These are phyloP conservation scores for Dimocarpus longan DNA, from an alignment of 345 rosid species.

Conservation along the genomic window DNA sequence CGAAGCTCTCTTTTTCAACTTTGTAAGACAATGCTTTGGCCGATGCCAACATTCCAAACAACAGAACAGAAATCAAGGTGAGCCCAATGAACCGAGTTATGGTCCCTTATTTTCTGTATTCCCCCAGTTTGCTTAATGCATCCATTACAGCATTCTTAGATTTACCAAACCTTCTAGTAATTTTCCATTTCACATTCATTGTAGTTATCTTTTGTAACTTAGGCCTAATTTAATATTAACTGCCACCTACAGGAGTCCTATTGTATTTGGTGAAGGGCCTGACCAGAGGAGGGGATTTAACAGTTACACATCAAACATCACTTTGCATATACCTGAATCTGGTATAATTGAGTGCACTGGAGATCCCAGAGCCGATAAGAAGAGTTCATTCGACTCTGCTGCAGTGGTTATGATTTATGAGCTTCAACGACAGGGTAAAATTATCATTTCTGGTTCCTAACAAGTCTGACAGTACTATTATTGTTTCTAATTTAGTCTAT, in stretches of 20 bases:
- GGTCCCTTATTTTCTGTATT: neutral
- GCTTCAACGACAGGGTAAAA: conserved; percentile 53
- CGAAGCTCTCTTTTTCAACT: conserved; percentile 63
- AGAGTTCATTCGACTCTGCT: conserved; percentile 80
- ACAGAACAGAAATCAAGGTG: conserved; percentile 58
- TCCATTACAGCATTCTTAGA: neutral
- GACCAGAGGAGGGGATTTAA: conserved; percentile 43
- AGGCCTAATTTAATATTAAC: neutral
- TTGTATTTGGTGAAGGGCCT: conserved; percentile 48
- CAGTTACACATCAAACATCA: conserved; percentile 57
- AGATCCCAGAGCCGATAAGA: conserved; percentile 77
- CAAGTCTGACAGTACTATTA: neutral
- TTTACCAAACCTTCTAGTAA: neutral
- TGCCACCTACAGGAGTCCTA: conserved; percentile 40
- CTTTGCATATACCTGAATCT: conserved; percentile 48
- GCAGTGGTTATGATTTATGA: conserved; percentile 56
- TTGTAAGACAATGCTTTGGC: conserved; percentile 80
- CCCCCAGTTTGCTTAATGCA: neutral
- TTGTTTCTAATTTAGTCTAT: neutral
- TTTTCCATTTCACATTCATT: conserved; percentile 5
- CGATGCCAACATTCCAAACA: conserved; percentile 59
- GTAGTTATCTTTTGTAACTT: neutral
- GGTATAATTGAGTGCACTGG: conserved; percentile 59
- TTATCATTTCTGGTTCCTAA: conserved; percentile 33
- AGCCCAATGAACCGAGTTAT: conserved; percentile 6